Conservation (phyloP, 2,329 filamentous ascomycete species). For the Pyrenophora graminea region DNA sequence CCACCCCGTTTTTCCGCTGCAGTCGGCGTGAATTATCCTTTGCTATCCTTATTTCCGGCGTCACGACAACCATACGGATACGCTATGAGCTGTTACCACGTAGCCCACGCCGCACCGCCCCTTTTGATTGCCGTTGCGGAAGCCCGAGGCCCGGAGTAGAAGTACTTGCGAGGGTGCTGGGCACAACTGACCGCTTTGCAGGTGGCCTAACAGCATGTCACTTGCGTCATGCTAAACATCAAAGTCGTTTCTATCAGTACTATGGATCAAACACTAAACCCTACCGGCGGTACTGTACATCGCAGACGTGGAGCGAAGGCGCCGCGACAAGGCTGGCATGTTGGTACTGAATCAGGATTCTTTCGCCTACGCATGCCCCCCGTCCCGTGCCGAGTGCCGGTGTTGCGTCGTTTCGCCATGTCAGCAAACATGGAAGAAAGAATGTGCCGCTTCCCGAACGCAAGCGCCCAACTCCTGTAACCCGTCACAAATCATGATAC, state of each 20-base stretch:
- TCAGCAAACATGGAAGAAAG: neutral
- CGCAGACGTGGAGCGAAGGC: constrained; percentile 7
- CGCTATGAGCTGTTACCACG: neutral
- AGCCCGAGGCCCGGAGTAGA: constrained; percentile 6
- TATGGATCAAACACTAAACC: neutral
- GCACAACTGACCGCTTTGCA: neutral
- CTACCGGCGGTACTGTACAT: neutral
- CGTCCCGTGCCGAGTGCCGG: constrained; percentile 6
- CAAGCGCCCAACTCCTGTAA: neutral
- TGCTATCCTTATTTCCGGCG: neutral
- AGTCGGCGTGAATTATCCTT: constrained; percentile 1
- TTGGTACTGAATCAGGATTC: constrained; percentile 7
- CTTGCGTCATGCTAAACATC: neutral
- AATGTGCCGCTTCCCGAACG: no score
- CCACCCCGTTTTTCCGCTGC: neutral
- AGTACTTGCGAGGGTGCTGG: neutral
- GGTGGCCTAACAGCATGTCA: constrained; percentile 5
- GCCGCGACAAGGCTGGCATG: neutral
- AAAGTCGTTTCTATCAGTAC: neutral
- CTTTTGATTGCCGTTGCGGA: constrained; percentile 1
- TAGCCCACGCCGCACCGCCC: constrained; percentile 3
- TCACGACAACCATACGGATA: neutral
- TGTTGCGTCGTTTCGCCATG: constrained; percentile 1
- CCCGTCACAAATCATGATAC: constrained; percentile 5
- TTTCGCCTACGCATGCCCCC: neutral